A percentile compares a stretch with the other conserved stretches of the same genome.
phyloP scores from a whole-genome alignment of 164 flowering plant genomes.

The Stephania japonica region DNA sequence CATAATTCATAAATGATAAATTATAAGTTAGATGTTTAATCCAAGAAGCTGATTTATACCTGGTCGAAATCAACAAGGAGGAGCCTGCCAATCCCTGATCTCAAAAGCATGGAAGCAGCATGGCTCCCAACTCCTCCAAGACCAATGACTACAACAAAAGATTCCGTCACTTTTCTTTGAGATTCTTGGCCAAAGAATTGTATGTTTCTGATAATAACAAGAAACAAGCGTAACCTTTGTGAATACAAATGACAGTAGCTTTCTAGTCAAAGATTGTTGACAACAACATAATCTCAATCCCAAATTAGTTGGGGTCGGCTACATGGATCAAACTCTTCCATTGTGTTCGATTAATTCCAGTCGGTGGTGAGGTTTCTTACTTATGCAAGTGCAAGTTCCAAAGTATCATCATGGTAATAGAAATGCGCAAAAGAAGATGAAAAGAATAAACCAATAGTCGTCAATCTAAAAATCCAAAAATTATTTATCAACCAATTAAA shows the following conservation, averaged over 20 bases:
- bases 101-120: slow-evolving; percentile 94
- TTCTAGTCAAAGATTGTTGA: not conserved
- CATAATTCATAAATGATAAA: not conserved
- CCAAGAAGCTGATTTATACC: slow-evolving; percentile 36
- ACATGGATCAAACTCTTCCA: no score
- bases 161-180: slow-evolving; percentile 68
- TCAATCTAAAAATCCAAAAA: no score
- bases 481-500: not conserved
- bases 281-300: no score
- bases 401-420: no score
- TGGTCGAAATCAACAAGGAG: slow-evolving; percentile 97
- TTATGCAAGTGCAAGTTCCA: no score
- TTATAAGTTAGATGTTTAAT: not conserved
- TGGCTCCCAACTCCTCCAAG: slow-evolving; percentile 99
- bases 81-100: slow-evolving; percentile 90
- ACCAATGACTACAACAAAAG: slow-evolving; percentile 95
- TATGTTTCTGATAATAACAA: slow-evolving; percentile 53
- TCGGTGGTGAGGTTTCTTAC: no score
- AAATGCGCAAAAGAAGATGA: no score
- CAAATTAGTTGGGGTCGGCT: no score
- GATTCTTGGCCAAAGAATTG: slow-evolving; percentile 86
- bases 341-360: no score
- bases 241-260: not conserved
- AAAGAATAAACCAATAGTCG: no score
- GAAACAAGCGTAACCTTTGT: not conserved